Evolutionary conservation across 2,329 filamentous ascomycete species (phyloP).

Genomic region (Colletotrichum theobromicola): DNA sequence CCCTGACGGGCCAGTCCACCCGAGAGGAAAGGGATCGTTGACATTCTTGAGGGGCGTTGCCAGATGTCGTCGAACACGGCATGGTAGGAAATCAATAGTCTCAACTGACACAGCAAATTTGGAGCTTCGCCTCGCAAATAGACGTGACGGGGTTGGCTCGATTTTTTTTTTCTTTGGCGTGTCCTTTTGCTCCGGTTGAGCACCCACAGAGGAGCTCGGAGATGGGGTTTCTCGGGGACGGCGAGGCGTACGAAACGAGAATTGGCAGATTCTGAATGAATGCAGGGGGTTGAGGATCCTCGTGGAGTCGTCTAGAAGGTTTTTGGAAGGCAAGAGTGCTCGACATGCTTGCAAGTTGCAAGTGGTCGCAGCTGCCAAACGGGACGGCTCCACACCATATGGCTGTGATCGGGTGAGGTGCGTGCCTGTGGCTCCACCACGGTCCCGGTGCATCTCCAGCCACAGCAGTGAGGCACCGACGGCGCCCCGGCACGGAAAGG

Average conservation of each 20-base stretch:
- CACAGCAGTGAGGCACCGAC: no score
- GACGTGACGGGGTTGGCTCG: background rate
- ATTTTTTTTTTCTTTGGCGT: background rate
- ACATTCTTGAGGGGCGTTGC: background rate
- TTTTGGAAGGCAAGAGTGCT: constrained; percentile 1
- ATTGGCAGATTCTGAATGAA: background rate
- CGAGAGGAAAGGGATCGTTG: background rate
- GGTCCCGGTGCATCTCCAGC: background rate
- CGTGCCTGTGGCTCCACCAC: no score
- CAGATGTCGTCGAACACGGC: background rate
- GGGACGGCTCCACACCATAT: background rate
- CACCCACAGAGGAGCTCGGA: background rate
- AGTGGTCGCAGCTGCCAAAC: constrained; percentile 16
- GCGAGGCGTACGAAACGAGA: background rate
- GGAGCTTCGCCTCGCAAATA: background rate
- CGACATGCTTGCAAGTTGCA: background rate
- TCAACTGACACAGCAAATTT: background rate
- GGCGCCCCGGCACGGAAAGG: background rate
- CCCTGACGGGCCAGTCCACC: background rate
- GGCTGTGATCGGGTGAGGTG: background rate
- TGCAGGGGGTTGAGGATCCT: background rate
- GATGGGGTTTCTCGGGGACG: constrained; percentile 2
- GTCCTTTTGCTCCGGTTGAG: background rate
- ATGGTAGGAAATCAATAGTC: background rate
- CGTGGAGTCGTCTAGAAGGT: constrained; percentile 12